phyloP scores from a whole-genome alignment of 2,329 filamentous ascomycete species.

The Talaromyces sp. region DNA sequence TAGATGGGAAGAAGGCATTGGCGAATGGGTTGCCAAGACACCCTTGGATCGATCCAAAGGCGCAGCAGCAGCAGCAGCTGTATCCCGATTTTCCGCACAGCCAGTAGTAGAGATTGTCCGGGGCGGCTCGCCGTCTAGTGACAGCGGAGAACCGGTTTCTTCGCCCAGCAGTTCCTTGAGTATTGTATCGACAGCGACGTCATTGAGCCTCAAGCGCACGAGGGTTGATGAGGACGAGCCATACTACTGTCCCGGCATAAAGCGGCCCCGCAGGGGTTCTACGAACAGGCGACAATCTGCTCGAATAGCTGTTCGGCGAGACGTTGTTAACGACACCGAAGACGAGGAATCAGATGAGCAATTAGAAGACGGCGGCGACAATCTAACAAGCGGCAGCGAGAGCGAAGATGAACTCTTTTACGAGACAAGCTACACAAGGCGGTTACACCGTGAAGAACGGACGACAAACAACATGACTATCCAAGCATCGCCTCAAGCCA shows the following conservation, averaged over 20 bases:
- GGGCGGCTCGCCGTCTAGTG: constrained; percentile 13
- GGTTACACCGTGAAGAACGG: background rate
- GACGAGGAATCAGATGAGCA: background rate
- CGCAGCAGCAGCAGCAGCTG: background rate
- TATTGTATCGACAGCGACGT: constrained; percentile 24
- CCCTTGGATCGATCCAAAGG: constrained; percentile 29
- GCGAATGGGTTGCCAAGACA: constrained; percentile 51
- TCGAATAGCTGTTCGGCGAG: background rate
- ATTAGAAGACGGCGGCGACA: background rate
- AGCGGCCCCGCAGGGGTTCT: background rate
- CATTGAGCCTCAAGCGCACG: constrained; percentile 1
- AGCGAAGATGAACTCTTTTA: background rate
- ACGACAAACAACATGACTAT: background rate
- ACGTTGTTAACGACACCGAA: background rate
- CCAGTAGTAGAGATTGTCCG: constrained; percentile 7
- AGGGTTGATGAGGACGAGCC: background rate
- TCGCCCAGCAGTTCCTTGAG: constrained; percentile 19
- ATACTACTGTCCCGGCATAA: background rate
- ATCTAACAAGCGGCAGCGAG: background rate
- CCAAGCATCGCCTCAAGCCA: background rate
- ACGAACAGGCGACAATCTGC: constrained; percentile 3
- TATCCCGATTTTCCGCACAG: background rate
- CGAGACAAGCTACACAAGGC: background rate
- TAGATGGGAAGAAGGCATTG: constrained; percentile 53
- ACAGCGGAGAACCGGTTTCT: constrained; percentile 15